Evolutionary conservation across 495 filamentous ascomycete genomes (phyloP), one percentile per base, ranked within the genome.

Genomic region (Podospora sp.): DNA sequence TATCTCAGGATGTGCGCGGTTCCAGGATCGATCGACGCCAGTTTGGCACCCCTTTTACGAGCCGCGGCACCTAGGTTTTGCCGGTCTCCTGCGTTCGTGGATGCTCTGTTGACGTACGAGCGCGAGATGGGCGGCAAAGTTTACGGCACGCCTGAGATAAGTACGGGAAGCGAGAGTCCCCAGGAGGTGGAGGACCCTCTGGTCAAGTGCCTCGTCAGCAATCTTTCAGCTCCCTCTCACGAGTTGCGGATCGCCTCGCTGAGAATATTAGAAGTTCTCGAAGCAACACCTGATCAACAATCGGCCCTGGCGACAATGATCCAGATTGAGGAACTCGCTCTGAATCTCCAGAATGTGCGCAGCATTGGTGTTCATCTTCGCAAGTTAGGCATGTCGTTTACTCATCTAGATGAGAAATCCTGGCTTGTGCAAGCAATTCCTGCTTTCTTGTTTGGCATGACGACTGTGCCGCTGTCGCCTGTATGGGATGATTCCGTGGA

Each of bases 381-480:
- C 36, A 92, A 90, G 69, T 84, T 98, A 33, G 78, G 77, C 81
- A 87, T 56, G 73, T 85, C 65, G 69, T 89, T 71, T 91, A 87
- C 78, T 72, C 86, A 63, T 75, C 80, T 76, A 71, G 85, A 59
- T 69, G 80, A 68, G 72, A 83, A 84, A 58, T 83, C 82, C 14
- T 93, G 90, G 89, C 81, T 96, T 71, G 79, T 85, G 33, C 83
- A 82, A 69, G 83, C 94, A 6, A 83, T 97, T 29, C 91, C 93
- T 0, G 82, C 88, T 16, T 97, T 93, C 70, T 89, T 91, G 71
- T 97, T 97, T 74, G 94, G 94, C 51, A 85, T 97, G 69, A 86
- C 96, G 62, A 95, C 93, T 4, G 88, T 94, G 59, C 91, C 89
- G 68, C 80, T 97, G 63, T 82, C 92, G 6, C 91, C 90, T 18